Conservation (phyloP, 768 basidiomycete species). For the Suillus tomentosus region DNA sequence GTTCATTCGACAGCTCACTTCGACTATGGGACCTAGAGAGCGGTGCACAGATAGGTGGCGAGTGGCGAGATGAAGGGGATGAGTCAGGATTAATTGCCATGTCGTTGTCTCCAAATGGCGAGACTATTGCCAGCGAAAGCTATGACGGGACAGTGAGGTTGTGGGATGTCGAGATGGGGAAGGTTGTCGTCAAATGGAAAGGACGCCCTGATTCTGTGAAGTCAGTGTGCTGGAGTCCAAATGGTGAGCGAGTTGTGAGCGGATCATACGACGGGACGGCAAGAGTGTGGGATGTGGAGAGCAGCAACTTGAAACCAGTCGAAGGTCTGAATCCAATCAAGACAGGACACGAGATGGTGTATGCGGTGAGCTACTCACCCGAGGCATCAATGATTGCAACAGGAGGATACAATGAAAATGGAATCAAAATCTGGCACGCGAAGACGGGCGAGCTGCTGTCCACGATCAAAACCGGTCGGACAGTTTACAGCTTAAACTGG, state of each 20-base stretch:
- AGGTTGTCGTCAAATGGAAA: neutral
- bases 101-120: neutral
- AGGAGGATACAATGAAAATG: neutral
- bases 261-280: neutral
- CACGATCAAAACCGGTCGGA: neutral
- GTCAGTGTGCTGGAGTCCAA: neutral
- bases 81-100: neutral
- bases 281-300: neutral
- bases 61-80: neutral
- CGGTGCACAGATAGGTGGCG: neutral
- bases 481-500: too few species aligned
- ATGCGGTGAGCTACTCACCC: neutral
- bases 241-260: neutral
- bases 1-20: neutral
- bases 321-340: neutral
- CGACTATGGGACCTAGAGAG: neutral
- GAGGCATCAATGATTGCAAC: neutral
- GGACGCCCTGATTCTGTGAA: neutral
- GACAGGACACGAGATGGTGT: neutral
- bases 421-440: neutral
- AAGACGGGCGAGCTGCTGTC: neutral
- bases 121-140: neutral
- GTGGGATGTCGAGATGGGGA: neutral
- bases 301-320: neutral
- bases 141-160: neutral